These are phyloP conservation scores for Cyberlindnera mississippiensis DNA, from an alignment of 805 yeast genomes.

Conservation along the genomic window DNA sequence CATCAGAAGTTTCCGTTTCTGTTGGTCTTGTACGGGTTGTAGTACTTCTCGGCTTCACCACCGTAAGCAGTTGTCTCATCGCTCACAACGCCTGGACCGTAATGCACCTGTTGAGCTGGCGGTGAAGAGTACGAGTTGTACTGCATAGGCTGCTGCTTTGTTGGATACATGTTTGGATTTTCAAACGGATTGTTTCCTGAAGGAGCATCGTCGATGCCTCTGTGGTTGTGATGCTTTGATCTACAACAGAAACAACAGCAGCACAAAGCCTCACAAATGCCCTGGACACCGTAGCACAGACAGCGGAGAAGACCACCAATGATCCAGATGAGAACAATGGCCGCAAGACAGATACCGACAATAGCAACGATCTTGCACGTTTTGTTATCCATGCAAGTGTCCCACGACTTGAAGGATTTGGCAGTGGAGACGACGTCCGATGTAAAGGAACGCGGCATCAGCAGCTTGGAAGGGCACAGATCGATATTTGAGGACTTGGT, in stretches of 20 bases:
- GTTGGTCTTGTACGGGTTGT: constrained; percentile 1
- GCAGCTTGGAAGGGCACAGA: constrained; percentile 16
- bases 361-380: constrained; percentile 75
- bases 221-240: not conserved
- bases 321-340: constrained; percentile 51
- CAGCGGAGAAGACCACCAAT: constrained; percentile 52
- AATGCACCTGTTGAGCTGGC: constrained; percentile 10
- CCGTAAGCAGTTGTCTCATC: constrained; percentile 8
- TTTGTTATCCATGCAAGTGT: constrained; percentile 74
- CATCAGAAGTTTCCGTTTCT: constrained; percentile 2
- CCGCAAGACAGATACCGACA: constrained; percentile 62
- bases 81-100: constrained; percentile 19
- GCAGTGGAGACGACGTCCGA: constrained; percentile 32
- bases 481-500: constrained; percentile 5
- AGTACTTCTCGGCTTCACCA: constrained; percentile 10
- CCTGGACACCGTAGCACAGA: constrained; percentile 50
- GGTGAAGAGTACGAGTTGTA: constrained; percentile 6
- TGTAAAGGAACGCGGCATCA: constrained; percentile 10
- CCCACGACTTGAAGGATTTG: constrained; percentile 59
- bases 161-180: constrained; percentile 24
- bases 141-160: constrained; percentile 9
- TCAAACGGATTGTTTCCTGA: constrained; percentile 12
- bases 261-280: constrained; percentile 49
- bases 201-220: constrained; percentile 11
- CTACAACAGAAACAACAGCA: constrained; percentile 41